phyloP scores from a whole-genome alignment of 176 grass and related monocot species.

The Cenchrus purpureus region DNA sequence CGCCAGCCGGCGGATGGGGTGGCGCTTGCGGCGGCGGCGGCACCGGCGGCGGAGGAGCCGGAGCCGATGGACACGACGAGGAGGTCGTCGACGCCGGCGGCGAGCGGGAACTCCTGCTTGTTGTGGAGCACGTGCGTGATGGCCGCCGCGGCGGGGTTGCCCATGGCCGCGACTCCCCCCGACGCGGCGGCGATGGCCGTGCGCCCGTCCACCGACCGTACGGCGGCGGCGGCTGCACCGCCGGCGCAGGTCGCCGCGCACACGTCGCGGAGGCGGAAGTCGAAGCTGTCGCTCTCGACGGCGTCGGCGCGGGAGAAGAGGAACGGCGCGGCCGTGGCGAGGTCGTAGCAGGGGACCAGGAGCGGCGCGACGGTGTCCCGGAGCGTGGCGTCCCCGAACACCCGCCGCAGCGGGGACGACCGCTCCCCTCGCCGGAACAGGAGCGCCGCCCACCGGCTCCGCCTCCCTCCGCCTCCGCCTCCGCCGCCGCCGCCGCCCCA shows the following conservation, averaged over 20 bases:
- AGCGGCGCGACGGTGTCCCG: constrained; percentile 80
- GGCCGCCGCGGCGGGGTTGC: constrained; percentile 77
- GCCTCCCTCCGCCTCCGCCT: neutral
- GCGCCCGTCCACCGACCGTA: constrained; percentile 52
- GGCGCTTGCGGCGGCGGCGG: neutral
- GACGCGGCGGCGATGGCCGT: constrained; percentile 62
- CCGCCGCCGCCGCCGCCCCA: neutral
- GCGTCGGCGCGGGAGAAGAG: constrained; percentile 97
- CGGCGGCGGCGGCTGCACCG: neutral
- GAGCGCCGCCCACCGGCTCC: constrained; percentile 24
- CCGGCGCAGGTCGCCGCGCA: constrained; percentile 79
- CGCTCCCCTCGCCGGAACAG: constrained; percentile 37
- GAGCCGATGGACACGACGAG: constrained; percentile 79
- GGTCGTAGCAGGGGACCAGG: constrained; percentile 87
- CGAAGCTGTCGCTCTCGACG: constrained; percentile 81
- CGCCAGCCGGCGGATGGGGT: constrained; percentile 32
- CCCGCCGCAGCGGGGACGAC: constrained; percentile 24
- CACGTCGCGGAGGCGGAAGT: constrained; percentile 87
- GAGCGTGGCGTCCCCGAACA: constrained; percentile 78
- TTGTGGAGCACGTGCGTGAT: constrained; percentile 88
- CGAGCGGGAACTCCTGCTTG: constrained; percentile 91
- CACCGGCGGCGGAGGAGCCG: constrained; percentile 10
- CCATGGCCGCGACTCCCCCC: constrained; percentile 69
- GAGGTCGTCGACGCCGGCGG: constrained; percentile 72
- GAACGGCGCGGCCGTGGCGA: constrained; percentile 67